Evolutionary conservation across 2,329 filamentous ascomycete genomes (phyloP).

Genomic region (Colletotrichum tabaci): DNA sequence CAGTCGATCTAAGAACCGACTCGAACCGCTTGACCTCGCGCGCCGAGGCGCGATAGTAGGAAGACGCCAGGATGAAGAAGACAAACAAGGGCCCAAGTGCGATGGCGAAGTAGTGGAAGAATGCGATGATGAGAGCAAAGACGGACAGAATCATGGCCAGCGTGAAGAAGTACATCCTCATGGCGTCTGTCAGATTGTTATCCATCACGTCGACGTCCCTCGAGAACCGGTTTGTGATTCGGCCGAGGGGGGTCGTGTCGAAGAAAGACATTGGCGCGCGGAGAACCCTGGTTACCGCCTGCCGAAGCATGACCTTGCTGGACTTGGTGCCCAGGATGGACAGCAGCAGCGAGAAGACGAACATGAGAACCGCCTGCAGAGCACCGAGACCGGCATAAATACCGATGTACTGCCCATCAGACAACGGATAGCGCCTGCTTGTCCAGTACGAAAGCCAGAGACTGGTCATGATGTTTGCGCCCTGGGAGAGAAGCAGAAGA

Average conservation of each 20-base stretch:
- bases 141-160: conserved; percentile 86
- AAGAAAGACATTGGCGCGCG: conserved; percentile 90
- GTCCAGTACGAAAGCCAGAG: conserved; percentile 98
- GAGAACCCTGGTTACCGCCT: conserved; percentile 84
- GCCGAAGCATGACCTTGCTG: conserved; percentile 85
- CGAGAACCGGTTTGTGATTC: conserved; percentile 96
- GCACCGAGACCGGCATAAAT: conserved; percentile 80
- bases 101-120: conserved; percentile 88
- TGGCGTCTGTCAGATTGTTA: conserved; percentile 88
- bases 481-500: conserved; percentile 81
- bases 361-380: conserved; percentile 81
- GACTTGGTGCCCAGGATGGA: conserved; percentile 85
- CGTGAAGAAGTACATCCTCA: conserved; percentile 93
- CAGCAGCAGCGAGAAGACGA: conserved; percentile 83
- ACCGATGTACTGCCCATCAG: conserved; percentile 80
- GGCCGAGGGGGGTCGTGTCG: conserved; percentile 94
- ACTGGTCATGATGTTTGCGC: conserved; percentile 87
- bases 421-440: conserved; percentile 79
- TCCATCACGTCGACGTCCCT: conserved; percentile 98
- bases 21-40: conserved; percentile 96
- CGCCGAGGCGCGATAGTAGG: conserved; percentile 92
- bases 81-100: conserved; percentile 76
- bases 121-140: conserved; percentile 93
- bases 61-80: conserved; percentile 85
- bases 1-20: conserved; percentile 85